A percentile compares a stretch with the other conserved stretches of the same genome.
Conservation (phyloP, 805 yeast species). For the Metschnikowia amazonensis region DNA sequence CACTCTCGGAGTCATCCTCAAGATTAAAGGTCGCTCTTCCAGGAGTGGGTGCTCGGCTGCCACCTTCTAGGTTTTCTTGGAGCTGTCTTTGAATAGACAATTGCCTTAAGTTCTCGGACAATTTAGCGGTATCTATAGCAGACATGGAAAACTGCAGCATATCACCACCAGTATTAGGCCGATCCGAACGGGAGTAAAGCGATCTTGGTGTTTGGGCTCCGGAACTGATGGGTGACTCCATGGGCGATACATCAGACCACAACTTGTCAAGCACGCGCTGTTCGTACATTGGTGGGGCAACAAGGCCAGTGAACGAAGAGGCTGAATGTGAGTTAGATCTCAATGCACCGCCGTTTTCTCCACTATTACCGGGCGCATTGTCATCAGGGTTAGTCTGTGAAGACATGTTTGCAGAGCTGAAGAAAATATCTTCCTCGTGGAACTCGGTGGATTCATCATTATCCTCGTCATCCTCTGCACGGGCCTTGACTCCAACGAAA, state of each 20-base stretch:
- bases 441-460: conserved; percentile 12
- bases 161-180: conserved; percentile 9
- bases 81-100: conserved; percentile 48
- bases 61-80: conserved; percentile 25
- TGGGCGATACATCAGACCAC: conserved; percentile 62
- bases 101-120: conserved; percentile 51
- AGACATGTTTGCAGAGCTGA: conserved; percentile 13
- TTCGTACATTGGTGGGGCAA: conserved; percentile 86
- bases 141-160: conserved; percentile 32
- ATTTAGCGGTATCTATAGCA: conserved; percentile 35
- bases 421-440: conserved; percentile 30
- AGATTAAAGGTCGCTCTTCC: conserved; percentile 35
- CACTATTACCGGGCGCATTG: conserved; percentile 10
- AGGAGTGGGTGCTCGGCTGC: conserved; percentile 13
- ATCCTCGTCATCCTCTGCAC: conserved; percentile 24
- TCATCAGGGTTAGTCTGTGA: conserved; percentile 10
- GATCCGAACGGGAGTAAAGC: conserved; percentile 9
- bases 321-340: conserved; percentile 28
- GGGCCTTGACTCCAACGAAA: conserved; percentile 66
- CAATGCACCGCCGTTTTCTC: conserved; percentile 7
- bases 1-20: conserved; percentile 25
- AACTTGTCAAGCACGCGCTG: conserved; percentile 76
- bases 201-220: conserved; percentile 40
- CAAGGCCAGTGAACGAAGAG: conserved; percentile 38
- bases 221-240: conserved; percentile 43